Evolutionary conservation across 176 grass and related monocot genomes (phyloP), one percentile per base, ranked within the genome.

Genomic region (Oryza officinalis): DNA sequence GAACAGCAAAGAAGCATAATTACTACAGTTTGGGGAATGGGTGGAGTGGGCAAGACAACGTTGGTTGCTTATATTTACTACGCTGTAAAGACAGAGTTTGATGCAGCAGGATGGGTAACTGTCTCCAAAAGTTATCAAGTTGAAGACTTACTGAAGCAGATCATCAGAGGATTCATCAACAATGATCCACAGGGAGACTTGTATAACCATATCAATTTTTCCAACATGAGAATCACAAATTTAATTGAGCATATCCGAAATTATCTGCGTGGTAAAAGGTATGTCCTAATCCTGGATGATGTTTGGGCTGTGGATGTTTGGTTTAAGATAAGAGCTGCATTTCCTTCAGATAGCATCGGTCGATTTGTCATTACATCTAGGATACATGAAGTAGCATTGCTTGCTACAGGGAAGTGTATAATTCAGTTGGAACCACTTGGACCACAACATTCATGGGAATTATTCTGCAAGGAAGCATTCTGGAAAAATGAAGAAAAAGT

Each of bases 251-350:
- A 66, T 31, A 12, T 49, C 13, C 18, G 38, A 9, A 67, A 80
- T 5, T 27, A 78, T 18, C 61, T 78, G n/a, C n/a, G 20, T 45
- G 76, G 76, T 22, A 78, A 78, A 78, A 78, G 37, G 23, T 28
- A 27, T 61, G 18, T 78, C 33, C 27, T 78, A 14, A 5, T 78
- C 12, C 59, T 78, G 1, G 60, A 78, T 78, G 76, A 80, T 80
- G 65, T 69, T 35, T 80, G 78, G 78, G 13, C 2, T 10, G 8
- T 8, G 13, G 44, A 52, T 69, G 7, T 69, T 0, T 80, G 64
- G 65, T 15, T 47, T 14, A 23, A 52, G 22, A 69, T 80, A 30
- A 80, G 66, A 30, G 4, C 0, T 10, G 3, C 23, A 1, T 69
- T 80, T 69, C 78, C 78, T 3, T 17, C 20, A 10, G 68, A 50